Conservation (phyloP, 345 rosid species). For the Microcos paniculata region DNA sequence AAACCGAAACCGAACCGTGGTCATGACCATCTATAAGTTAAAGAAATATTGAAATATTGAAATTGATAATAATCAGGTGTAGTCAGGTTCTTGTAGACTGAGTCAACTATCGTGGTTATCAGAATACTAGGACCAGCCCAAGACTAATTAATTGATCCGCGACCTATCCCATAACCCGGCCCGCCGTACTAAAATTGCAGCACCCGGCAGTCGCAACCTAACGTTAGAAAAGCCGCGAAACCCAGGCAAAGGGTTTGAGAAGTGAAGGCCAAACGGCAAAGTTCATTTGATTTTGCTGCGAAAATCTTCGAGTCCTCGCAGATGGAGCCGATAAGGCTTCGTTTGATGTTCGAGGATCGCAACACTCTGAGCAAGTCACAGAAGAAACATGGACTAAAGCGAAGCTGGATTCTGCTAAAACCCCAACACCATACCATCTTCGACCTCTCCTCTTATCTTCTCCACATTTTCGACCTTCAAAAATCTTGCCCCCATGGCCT, state of each 20-base stretch:
- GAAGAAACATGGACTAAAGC: constrained; percentile 56
- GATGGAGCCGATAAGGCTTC: constrained; percentile 55
- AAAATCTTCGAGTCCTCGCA: neutral
- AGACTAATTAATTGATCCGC: neutral
- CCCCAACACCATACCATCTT: constrained; percentile 65
- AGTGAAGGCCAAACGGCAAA: neutral
- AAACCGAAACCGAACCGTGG: too few relatives aligned
- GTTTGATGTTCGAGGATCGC: constrained; percentile 53
- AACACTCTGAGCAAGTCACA: constrained; percentile 50
- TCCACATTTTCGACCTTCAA: constrained; percentile 52
- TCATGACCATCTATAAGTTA: too few relatives aligned
- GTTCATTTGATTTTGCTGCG: neutral
- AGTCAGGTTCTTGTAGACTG: too few relatives aligned
- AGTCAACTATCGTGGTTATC: too few relatives aligned
- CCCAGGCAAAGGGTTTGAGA: constrained; percentile 17
- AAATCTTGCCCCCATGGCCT: constrained; percentile 72
- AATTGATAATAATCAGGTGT: too few relatives aligned
- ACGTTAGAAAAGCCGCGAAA: neutral
- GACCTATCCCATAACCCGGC: neutral
- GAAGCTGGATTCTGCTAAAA: constrained; percentile 81
- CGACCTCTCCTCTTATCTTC: constrained; percentile 62
- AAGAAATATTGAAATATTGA: too few relatives aligned
- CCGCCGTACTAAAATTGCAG: neutral
- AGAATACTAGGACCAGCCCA: neutral
- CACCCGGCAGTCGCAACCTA: neutral